phyloP scores from a whole-genome alignment of 148 eudicot species.

The Agrostemma githago region DNA sequence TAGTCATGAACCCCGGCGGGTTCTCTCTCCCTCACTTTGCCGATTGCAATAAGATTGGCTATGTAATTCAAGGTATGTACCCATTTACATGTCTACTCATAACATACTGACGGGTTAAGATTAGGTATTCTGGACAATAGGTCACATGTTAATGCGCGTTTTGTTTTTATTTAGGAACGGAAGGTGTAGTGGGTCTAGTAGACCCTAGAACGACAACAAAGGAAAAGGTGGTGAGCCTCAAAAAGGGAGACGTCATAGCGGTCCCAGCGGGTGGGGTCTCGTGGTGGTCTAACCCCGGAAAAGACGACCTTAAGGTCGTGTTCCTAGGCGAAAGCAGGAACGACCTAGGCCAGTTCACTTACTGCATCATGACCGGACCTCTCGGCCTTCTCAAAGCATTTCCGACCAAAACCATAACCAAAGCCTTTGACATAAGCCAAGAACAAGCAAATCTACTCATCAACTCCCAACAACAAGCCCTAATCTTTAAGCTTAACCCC shows the following conservation, averaged over 20 bases:
- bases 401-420: conserved; percentile 24
- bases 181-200: conserved; percentile 31
- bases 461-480: conserved; percentile 20
- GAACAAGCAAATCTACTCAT: conserved; percentile 23
- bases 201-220: conserved; percentile 14
- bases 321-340: conserved; percentile 36
- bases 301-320: conserved; percentile 27
- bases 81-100: not conserved
- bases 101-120: not conserved
- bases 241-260: conserved; percentile 37
- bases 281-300: conserved; percentile 53
- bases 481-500: conserved; percentile 31
- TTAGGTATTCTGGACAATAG: not conserved
- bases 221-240: conserved; percentile 33
- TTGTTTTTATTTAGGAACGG: conserved; percentile 4
- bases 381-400: conserved; percentile 29
- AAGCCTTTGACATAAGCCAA: conserved; percentile 21
- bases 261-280: conserved; percentile 32
- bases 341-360: conserved; percentile 32
- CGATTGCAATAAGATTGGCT: conserved; percentile 43
- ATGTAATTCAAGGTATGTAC: conserved; percentile 37
- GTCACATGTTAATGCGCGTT: not conserved
- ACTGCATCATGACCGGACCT: conserved; percentile 33
- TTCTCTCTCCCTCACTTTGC: conserved; percentile 51
- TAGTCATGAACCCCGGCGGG: conserved; percentile 38